Evolutionary conservation across 2,329 filamentous ascomycete genomes (phyloP).

Genomic region (Teratosphaeria destructans): DNA sequence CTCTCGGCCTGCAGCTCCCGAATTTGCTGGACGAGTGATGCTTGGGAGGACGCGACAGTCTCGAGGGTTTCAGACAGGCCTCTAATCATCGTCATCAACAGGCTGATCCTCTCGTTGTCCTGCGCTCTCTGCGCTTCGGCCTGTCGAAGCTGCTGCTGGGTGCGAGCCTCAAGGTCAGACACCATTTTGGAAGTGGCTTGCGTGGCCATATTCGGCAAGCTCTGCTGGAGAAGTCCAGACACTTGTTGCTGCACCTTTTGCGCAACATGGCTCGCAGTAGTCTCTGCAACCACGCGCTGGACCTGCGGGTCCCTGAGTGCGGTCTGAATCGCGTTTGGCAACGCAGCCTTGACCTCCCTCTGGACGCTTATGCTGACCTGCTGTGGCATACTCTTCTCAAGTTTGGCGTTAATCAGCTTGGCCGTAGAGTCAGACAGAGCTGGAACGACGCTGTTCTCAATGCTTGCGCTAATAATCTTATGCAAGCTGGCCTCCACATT

Average conservation of each 20-base stretch:
- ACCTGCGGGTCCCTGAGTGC: constrained; percentile 66
- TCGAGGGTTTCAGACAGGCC: constrained; percentile 59
- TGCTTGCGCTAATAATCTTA: constrained; percentile 65
- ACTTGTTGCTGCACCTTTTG: constrained; percentile 62
- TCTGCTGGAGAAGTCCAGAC: constrained; percentile 45
- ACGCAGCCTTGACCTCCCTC: constrained; percentile 50
- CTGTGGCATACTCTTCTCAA: constrained; percentile 57
- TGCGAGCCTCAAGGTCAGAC: constrained; percentile 55
- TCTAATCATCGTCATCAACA: constrained; percentile 57
- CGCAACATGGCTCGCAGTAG: constrained; percentile 56
- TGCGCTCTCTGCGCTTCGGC: constrained; percentile 42
- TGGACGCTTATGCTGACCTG: constrained; percentile 57
- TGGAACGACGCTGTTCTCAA: constrained; percentile 66
- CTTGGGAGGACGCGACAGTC: constrained; percentile 58
- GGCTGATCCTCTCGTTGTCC: constrained; percentile 58
- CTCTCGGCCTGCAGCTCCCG: constrained; percentile 27
- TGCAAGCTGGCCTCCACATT: constrained; percentile 67
- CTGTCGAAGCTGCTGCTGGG: constrained; percentile 42
- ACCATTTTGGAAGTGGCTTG: constrained; percentile 56
- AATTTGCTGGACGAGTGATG: constrained; percentile 53
- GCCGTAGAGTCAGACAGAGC: constrained; percentile 57
- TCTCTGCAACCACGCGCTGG: constrained; percentile 61
- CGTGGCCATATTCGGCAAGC: constrained; percentile 19
- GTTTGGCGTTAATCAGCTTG: constrained; percentile 59
- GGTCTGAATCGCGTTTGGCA: constrained; percentile 58